A percentile compares a stretch with the other conserved stretches of the same genome.
Evolutionary conservation across 768 basidiomycete species (phyloP).

Genomic region (Butyriboletus loyo): DNA sequence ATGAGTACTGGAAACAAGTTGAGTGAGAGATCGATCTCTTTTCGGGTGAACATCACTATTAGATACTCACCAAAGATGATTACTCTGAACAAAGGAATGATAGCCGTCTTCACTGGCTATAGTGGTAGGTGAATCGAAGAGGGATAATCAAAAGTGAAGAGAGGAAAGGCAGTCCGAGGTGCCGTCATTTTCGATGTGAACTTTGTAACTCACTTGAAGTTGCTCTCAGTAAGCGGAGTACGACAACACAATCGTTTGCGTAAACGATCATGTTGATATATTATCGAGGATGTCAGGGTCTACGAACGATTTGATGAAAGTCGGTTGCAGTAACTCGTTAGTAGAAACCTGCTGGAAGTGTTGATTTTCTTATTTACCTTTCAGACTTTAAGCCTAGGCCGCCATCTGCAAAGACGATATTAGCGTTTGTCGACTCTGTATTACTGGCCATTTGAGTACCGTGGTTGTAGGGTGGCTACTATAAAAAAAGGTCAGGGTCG

Average conservation of each 20-base stretch:
- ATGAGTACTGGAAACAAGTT: conserved; percentile 10
- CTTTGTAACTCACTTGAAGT: neutral
- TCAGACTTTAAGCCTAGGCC: neutral
- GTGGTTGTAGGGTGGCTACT: neutral
- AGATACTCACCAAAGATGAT: conserved; percentile 21
- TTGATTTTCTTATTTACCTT: neutral
- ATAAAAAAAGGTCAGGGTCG: conserved; percentile 7
- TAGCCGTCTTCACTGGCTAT: conserved; percentile 15
- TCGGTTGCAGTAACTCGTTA: neutral
- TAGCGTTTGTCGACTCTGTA: neutral
- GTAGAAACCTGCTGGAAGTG: neutral
- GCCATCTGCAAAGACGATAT: neutral
- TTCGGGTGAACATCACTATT: neutral
- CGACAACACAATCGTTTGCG: neutral
- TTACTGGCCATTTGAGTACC: neutral
- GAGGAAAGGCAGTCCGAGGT: neutral
- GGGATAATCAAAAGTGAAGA: neutral
- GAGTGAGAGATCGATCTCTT: neutral
- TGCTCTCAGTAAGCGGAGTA: neutral
- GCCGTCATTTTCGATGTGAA: neutral
- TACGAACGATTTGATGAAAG: neutral
- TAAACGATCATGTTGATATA: conserved; percentile 13
- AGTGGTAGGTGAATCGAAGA: neutral
- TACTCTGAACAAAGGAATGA: conserved; percentile 25
- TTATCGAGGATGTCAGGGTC: neutral